A percentile compares a stretch with the other conserved stretches of the same genome.
Evolutionary conservation across 805 yeast genomes (phyloP).

Genomic region (Yamadazyma sp.): DNA sequence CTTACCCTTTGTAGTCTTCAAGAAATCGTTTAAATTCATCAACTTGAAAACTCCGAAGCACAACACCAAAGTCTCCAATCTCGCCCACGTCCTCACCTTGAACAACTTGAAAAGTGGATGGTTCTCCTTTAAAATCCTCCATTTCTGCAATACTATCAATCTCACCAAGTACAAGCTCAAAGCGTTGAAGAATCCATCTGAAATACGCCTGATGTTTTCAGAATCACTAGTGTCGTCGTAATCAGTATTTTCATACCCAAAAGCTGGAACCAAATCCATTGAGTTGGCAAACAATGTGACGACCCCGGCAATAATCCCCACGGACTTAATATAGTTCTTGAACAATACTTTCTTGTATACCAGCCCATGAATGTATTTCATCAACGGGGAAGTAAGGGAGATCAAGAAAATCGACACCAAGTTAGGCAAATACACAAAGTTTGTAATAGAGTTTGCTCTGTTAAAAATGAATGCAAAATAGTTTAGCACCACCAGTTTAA

Average conservation of each 20-base stretch:
- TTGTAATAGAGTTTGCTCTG: slow-evolving; percentile 30
- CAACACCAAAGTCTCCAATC: slow-evolving; percentile 33
- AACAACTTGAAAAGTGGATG: slow-evolving; percentile 33
- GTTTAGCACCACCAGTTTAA: slow-evolving; percentile 15
- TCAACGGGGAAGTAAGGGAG: slow-evolving; percentile 33
- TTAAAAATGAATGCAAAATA: slow-evolving; percentile 22
- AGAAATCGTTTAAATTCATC: slow-evolving; percentile 38
- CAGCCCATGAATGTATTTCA: slow-evolving; percentile 21
- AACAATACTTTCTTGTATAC: slow-evolving; percentile 24
- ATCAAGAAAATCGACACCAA: slow-evolving; percentile 34
- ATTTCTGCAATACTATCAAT: slow-evolving; percentile 37
- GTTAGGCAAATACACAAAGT: slow-evolving; percentile 38
- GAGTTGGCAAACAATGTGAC: slow-evolving; percentile 25
- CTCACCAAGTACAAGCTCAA: slow-evolving; percentile 34
- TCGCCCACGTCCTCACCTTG: slow-evolving; percentile 29
- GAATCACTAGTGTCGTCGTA: slow-evolving; percentile 13
- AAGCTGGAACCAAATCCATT: slow-evolving; percentile 22
- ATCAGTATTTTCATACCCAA: slow-evolving; percentile 14
- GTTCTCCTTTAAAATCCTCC: slow-evolving; percentile 42
- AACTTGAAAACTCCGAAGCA: slow-evolving; percentile 36
- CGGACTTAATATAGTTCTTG: slow-evolving; percentile 33
- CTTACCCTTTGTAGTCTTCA: slow-evolving; percentile 21
- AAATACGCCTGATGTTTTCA: slow-evolving; percentile 21
- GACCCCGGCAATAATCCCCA: slow-evolving; percentile 37
- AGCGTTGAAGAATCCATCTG: slow-evolving; percentile 26